Percentiles rank a stretch among this genome's conserved stretches.
Conservation (phyloP, 2,329 filamentous ascomycete species). For the Fusarium equiseti region DNA sequence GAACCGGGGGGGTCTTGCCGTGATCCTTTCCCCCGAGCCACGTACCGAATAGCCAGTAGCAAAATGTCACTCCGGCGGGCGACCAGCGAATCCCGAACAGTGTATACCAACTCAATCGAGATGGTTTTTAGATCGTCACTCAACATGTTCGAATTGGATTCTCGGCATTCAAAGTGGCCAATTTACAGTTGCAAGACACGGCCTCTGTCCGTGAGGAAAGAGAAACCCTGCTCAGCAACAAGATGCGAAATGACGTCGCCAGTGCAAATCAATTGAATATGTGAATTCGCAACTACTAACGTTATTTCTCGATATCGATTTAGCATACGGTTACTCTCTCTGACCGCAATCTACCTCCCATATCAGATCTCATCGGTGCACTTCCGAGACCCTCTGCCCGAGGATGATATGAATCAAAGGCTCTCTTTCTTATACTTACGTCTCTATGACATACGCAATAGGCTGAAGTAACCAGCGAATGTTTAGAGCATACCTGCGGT, state of each 20-base stretch:
- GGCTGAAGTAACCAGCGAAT: not conserved
- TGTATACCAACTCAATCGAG: not conserved
- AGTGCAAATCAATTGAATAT: not conserved
- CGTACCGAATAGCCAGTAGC: conserved; percentile 43
- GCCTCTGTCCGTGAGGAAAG: conserved; percentile 18
- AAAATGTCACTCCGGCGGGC: conserved; percentile 19
- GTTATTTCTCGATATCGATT: not conserved
- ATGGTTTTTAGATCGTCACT: conserved; percentile 29
- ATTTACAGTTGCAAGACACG: conserved; percentile 1
- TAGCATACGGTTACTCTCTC: not conserved
- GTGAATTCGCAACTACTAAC: not conserved
- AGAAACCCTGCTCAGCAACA: not conserved
- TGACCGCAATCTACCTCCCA: conserved; percentile 6
- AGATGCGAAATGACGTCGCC: conserved; percentile 22
- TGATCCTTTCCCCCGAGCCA: conserved; percentile 50
- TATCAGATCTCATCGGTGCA: conserved; percentile 23
- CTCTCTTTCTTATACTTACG: not conserved
- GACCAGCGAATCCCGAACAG: conserved; percentile 9
- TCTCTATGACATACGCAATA: not conserved
- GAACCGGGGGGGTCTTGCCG: conserved; percentile 47
- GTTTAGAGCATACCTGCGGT: not conserved
- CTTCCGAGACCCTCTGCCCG: conserved; percentile 40
- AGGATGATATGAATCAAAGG: conserved; percentile 31
- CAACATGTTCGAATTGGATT: conserved; percentile 14
- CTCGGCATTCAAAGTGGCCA: conserved; percentile 34